Base-by-base conservation (phyloP, 306 rosid genomes). In the Cicer cuneatum region DNA sequence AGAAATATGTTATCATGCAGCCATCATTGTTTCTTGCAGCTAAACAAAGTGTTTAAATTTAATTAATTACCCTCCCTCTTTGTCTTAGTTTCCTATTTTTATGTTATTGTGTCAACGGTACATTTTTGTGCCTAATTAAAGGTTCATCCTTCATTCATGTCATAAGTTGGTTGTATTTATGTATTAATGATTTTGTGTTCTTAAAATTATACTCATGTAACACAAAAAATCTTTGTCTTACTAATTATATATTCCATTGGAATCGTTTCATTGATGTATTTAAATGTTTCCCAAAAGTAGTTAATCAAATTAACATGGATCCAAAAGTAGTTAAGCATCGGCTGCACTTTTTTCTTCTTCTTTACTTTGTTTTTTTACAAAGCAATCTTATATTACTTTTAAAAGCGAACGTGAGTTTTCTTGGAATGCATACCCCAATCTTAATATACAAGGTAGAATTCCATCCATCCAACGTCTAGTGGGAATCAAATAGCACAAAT, bases 11-110 rank as follows among this genome's bases (percentile, higher is more conserved):
- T 65, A 15, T 52, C 78, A 89, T 39, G 73, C 86, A n/a, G 7
- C 83, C 53, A 66, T 75, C 38, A 40, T 76, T 61, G 66, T 71
- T 84, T 71, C 69, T 84, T 77, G 83, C 62, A 5, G 71, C 73
- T 39, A 75, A 74, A 51, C 7, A 48, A 38, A 66, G 75, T 40
- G 57, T 48, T 69, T 35, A n/a, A 15, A 68, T 68, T 83, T 77
- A 21, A 54, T 70, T 60, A 21, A 19, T 9, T 7, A 8, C 2
- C 1, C 1, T 6, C 2, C 38, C 4, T 24, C 3, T 11, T 53
- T 45, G 40, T 47, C 53, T 15, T 60, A 18, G 33, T 11, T 59
- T 75, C 15, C 24, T 66, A 58, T 71, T 5, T 53, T 21, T 13
- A 56, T 73, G 62, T 58, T 10, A 19, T 65, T 39, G 60, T 49